Conservation (phyloP, 2,329 filamentous ascomycete species). For the Pestalotiopsis fici region DNA sequence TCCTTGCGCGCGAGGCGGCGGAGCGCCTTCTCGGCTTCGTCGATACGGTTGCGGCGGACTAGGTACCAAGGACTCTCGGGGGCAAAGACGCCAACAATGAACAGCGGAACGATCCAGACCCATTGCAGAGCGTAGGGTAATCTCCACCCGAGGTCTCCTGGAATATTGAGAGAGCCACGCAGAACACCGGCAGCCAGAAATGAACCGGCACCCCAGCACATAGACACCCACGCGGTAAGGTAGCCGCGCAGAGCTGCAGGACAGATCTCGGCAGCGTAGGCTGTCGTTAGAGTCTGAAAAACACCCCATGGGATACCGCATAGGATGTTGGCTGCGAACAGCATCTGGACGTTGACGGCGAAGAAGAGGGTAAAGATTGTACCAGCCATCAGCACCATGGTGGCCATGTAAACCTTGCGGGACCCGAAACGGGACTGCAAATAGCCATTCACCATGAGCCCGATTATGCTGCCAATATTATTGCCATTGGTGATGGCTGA, state of each 20-base stretch:
- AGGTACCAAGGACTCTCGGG: conserved; percentile 77
- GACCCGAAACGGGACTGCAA: conserved; percentile 58
- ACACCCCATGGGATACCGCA: conserved; percentile 65
- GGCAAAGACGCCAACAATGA: conserved; percentile 66
- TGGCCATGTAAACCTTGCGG: conserved; percentile 62
- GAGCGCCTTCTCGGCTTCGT: conserved; percentile 67
- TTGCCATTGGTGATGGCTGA: conserved; percentile 40
- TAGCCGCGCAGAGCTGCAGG: conserved; percentile 70
- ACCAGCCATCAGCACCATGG: conserved; percentile 52
- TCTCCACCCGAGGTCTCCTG: background rate
- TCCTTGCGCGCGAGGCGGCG: conserved; percentile 64
- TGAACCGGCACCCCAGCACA: conserved; percentile 76
- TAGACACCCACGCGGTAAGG: conserved; percentile 73
- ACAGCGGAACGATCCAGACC: conserved; percentile 73
- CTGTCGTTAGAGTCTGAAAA: conserved; percentile 60
- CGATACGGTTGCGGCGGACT: conserved; percentile 64
- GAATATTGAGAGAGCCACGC: conserved; percentile 34
- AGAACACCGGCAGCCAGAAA: conserved; percentile 74
- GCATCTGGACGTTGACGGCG: conserved; percentile 57
- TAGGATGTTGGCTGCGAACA: conserved; percentile 63
- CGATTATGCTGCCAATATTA: conserved; percentile 41
- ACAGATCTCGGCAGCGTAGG: conserved; percentile 73
- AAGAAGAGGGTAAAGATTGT: conserved; percentile 69
- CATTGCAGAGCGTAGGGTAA: conserved; percentile 74
- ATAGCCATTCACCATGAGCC: conserved; percentile 41